A percentile compares a stretch with the other conserved stretches of the same genome.
phyloP scores from a whole-genome alignment of 352 stramenopile species.

The Globisporangium iwayamae region DNA sequence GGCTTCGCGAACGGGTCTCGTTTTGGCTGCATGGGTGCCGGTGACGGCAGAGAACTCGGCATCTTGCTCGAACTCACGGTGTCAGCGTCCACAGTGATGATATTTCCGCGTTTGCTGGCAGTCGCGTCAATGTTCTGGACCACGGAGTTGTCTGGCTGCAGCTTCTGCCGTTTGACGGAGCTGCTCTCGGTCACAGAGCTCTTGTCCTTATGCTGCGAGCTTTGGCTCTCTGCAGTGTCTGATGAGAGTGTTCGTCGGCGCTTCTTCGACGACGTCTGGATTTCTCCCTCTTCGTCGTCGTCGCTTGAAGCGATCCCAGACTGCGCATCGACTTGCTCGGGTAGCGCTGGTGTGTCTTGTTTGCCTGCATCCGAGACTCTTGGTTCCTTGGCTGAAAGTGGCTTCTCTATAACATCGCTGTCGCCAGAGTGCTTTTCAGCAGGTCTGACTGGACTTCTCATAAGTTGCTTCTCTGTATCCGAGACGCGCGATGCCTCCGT shows the following conservation, averaged over 20 bases:
- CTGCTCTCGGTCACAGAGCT: background rate
- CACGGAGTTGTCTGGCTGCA: background rate
- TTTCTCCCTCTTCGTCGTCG: background rate
- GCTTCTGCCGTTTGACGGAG: background rate
- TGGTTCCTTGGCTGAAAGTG: too few relatives aligned
- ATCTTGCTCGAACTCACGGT: background rate
- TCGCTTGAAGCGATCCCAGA: background rate
- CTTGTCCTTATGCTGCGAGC: background rate
- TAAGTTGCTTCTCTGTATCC: too few relatives aligned
- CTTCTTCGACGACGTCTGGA: background rate
- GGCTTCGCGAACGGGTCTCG: background rate
- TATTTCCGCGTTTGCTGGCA: background rate
- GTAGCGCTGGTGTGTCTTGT: background rate
- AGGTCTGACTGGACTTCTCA: too few relatives aligned
- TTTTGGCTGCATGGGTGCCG: background rate
- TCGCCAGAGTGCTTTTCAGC: too few relatives aligned
- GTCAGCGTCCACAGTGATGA: background rate
- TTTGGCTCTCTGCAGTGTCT: background rate
- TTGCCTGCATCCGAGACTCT: too few relatives aligned
- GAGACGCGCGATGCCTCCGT: too few relatives aligned
- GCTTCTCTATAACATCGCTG: too few relatives aligned
- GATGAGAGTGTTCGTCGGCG: background rate
- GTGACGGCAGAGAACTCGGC: background rate
- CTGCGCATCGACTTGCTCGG: background rate
- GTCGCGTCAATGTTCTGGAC: background rate